phyloP scores from a whole-genome alignment of 192 early-diverging fungal species.

The Coemansia sp. region DNA sequence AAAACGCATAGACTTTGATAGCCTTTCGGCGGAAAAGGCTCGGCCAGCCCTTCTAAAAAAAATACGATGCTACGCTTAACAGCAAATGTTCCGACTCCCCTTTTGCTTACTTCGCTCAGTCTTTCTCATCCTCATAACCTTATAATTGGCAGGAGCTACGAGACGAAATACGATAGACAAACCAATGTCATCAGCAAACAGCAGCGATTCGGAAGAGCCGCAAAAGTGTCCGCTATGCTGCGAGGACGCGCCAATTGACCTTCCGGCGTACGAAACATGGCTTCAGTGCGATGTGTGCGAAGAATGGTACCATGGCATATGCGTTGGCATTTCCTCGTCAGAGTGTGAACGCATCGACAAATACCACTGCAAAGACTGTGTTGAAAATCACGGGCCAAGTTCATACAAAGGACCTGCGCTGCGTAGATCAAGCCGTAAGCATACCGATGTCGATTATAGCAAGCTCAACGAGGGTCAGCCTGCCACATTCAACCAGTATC shows the following conservation, averaged over 20 bases:
- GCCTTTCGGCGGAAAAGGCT: too few species aligned
- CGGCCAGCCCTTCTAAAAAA: background rate
- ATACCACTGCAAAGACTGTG: conserved; percentile 64
- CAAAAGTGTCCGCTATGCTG: conserved; percentile 44
- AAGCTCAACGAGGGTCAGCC: conserved; percentile 75
- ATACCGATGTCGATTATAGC: conserved; percentile 74
- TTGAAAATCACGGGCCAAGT: conserved; percentile 58
- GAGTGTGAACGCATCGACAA: conserved; percentile 64
- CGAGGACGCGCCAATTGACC: conserved; percentile 46
- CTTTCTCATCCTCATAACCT: conserved; percentile 13
- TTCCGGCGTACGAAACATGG: conserved; percentile 59
- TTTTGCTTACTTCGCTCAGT: background rate
- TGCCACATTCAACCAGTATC: conserved; percentile 79
- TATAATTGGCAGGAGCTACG: background rate
- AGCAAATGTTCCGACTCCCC: background rate
- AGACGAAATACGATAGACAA: too few species aligned
- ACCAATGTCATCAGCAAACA: background rate
- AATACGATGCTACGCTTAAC: background rate
- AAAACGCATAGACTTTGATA: too few species aligned
- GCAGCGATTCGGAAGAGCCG: conserved; percentile 49
- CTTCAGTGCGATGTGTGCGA: conserved; percentile 67
- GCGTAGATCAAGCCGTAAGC: conserved; percentile 61
- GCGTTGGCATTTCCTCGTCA: conserved; percentile 57
- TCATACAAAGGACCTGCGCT: conserved; percentile 52
- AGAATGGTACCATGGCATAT: conserved; percentile 66